Evolutionary conservation across 2,329 filamentous ascomycete genomes (phyloP), one percentile per base, ranked within the genome.

Genomic region (Lithohypha guttulata): DNA sequence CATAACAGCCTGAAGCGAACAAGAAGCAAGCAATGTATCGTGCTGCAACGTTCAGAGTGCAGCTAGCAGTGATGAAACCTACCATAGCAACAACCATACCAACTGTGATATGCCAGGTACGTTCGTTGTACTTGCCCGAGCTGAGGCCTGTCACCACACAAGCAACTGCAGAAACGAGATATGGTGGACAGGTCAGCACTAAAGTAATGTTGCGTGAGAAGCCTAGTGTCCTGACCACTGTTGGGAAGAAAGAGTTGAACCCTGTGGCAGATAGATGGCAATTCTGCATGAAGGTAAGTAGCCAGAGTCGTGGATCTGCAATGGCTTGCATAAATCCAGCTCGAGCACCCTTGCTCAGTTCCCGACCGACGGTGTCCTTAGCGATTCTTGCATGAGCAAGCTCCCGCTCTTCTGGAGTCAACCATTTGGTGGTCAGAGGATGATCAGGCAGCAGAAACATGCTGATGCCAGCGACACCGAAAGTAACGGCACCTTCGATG

Each of bases 191-290:
- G 0, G 66, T 70, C 4, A 70, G 57, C 6, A 70, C 56, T 7
- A 70, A 50, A 6, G 56, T 66, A 39, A 63, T 53, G 2, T 60
- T 68, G 6, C 17, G 13, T 6, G 15, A 23, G 22, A 20, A 41
- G n/a, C 73, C 69, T 2, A 84, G 68, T 4, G 76, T 79, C 42
- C 68, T 63, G 35, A 84, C 79, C 39, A 86, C 76, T 0, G 79
- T 80, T 1, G 76, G 76, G 59, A 80, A 78, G 62, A 80, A 81
- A 55, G 77, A 13, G 18, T 78, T 22, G 73, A 79, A 13, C 79
- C 71, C 6, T 72, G 73, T 33, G 67, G 73, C 17, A 67, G 65
- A 7, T 66, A 64, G 41, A 18, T 45, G 32, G 10, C 11, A 39
- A 9, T 18, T 38, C 33, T 31, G 30, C 32, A 28, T 35, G 4